Base-by-base conservation (phyloP, 2,329 filamentous ascomycete species). In the Botrytis sinoallii region DNA sequence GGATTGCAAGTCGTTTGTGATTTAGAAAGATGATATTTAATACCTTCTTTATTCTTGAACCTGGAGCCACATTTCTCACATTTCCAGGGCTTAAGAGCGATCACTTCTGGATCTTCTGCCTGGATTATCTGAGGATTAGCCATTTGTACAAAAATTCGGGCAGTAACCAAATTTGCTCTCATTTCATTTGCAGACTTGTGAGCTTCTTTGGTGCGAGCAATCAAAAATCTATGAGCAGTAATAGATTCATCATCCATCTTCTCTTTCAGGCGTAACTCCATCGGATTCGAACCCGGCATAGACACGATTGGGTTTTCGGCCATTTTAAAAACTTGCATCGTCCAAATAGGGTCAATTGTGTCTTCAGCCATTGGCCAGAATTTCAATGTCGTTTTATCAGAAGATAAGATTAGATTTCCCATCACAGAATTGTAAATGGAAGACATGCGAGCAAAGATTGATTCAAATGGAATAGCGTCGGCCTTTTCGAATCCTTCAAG, bases 1-100 rank as follows among this genome's bases (percentile, higher is more conserved):
- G 81, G 81, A 74, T 82, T 82, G 73, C 81, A 82, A 5, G 76
- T 67, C 8, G 77, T 79, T 38, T 79, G 75, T 12, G 81, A 78
- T 69, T 80, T 80, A 3, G 72, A 77, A 2, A 78, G 46, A 74
- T 82, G 81, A 72, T 82, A 82, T 65, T 80, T 76, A 6, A 82
- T 73, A 29, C 81, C 81, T n/a, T 78, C 77, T 14, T 78, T 73
- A 67, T 81, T 81, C 68, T 80, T 81, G 71, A 79, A 82, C 63
- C 76, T 69, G 1, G 75, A 72, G 8, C 73, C 75, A 70, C 81
- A 82, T 22, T 73, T 78, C 3, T 77, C 74, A 68, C 81, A 82
- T 25, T 74, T 74, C 71, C 76, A 82, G 22, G 80, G 78, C 63
- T 79, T 80, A 8, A 64, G 68, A 2, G 74, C 75, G n/a, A 76